Base-by-base conservation (phyloP, 192 early-diverging fungal species). In the Rhizoclosmatium sp. region DNA sequence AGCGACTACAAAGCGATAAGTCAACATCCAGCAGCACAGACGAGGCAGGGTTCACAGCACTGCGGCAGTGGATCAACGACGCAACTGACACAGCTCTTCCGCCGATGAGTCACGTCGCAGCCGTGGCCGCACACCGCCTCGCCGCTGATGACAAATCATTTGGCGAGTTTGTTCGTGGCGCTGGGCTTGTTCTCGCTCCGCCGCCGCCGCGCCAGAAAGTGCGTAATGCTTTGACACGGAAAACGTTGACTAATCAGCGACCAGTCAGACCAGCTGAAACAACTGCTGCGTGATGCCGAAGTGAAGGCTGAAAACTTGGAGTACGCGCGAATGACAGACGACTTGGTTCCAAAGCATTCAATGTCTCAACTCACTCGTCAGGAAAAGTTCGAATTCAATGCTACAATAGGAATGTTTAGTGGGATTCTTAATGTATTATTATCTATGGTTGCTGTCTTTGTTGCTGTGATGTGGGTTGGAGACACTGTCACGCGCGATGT, bases 341-440 rank as follows among this genome's bases (percentile, higher is more conserved):
- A 64, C 47, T 9, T 58, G 47, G n/a, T n/a, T 44, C 76, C 42
- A 65, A 79, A 61, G 12, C 10, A 10, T 5, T 42, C 59, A 14
- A 72, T 72, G 31, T 19, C 51, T 9, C 42, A 51, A 42, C 16
- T 75, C 16, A 47, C 60, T 7, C 61, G 61, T 9, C 73, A 75
- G 44, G 73, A 75, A 14, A 69, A 76, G 7, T 31, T 12, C 9
- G 86, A 87, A 48, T 70, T 78, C 42, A 80, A 80, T 14, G 67
- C 75, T 21, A 81, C 81, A 3, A 56, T 80, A n/a, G 75, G 81
- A 1, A 48, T 76, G 21, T 67, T 85, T 23, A 71, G 79, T 19
- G 76, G 82, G 9, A 74, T 87, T 2, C 5, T 82, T n/a, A 87
- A 87, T 79, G 84, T 87, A 7, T n/a, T 85, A 31, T 81, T 87